phyloP scores from a whole-genome alignment of 2,329 filamentous ascomycete genomes.

The Ophiostoma fasciatum region DNA sequence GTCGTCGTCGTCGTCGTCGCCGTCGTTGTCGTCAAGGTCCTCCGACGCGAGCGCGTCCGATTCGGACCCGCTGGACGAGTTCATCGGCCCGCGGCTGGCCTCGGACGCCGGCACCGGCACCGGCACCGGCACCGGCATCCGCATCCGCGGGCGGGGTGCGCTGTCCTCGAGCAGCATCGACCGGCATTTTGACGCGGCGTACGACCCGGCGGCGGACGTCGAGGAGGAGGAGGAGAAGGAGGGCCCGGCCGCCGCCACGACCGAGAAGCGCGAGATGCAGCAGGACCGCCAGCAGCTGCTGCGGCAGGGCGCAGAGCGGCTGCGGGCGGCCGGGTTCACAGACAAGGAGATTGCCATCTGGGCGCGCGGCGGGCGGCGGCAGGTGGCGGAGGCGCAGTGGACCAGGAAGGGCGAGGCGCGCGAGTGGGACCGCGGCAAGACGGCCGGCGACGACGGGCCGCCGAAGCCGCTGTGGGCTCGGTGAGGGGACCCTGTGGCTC shows the following conservation, averaged over 20 bases:
- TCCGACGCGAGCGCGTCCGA: conserved; percentile 1
- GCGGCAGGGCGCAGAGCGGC: conserved; percentile 56
- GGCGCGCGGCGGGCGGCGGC: conserved; percentile 46
- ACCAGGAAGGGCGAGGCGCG: conserved; percentile 48
- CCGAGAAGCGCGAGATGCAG: conserved; percentile 4
- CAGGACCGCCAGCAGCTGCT: conserved; percentile 66
- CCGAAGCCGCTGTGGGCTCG: conserved; percentile 11
- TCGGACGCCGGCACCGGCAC: neutral
- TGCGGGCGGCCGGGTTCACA: conserved; percentile 65
- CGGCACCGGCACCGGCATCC: neutral
- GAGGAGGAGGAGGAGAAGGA: neutral
- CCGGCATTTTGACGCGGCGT: conserved; percentile 9
- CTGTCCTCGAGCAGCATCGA: conserved; percentile 7
- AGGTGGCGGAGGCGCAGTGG: conserved; percentile 58
- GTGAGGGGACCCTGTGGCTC: too few species aligned
- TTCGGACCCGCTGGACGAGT: conserved; percentile 8
- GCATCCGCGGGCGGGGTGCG: conserved; percentile 5
- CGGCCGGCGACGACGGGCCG: conserved; percentile 8
- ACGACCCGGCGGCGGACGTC: conserved; percentile 8
- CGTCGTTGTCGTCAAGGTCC: neutral
- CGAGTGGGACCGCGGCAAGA: conserved; percentile 46
- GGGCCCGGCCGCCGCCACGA: neutral
- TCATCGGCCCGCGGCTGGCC: conserved; percentile 6
- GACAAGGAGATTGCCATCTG: conserved; percentile 58
- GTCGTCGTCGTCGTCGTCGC: neutral